phyloP scores from a whole-genome alignment of 257 asterid genomes.

The Paraleonurus japonicus region DNA sequence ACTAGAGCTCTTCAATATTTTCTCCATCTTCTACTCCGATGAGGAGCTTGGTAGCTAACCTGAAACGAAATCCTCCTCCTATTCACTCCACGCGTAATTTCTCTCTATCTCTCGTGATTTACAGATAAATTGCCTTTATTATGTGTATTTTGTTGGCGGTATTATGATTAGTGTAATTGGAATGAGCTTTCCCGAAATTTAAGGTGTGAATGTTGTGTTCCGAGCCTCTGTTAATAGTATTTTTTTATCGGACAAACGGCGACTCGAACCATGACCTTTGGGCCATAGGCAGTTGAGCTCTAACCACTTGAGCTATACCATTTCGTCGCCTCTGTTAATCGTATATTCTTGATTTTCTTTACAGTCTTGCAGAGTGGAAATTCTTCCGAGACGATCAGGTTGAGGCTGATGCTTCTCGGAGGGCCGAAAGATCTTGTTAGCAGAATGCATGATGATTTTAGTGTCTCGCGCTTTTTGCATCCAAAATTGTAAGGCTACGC shows the following conservation, averaged over 20 bases:
- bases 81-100: constrained; percentile 42
- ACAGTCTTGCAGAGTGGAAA: constrained; percentile 36
- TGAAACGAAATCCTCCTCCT: constrained; percentile 40
- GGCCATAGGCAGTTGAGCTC: too few species aligned
- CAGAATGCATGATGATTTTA: constrained; percentile 30
- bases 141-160: background rate
- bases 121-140: background rate
- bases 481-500: constrained; percentile 38
- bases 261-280: too few species aligned
- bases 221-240: background rate
- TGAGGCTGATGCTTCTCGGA: constrained; percentile 35
- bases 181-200: background rate
- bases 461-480: constrained; percentile 26
- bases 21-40: constrained; percentile 29
- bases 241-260: too few species aligned
- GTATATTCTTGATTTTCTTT: constrained; percentile 5
- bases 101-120: background rate
- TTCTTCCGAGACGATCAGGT: constrained; percentile 31
- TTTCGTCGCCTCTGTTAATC: background rate
- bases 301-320: too few species aligned
- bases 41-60: constrained; percentile 38
- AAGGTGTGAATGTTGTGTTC: constrained; percentile 17
- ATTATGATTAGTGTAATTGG: constrained; percentile 7
- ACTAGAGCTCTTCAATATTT: background rate
- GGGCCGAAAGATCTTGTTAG: constrained; percentile 26